Evolutionary conservation across 1,284 basidiomycete genomes (phyloP).

Genomic region (Stygiomarasmius scandens): DNA sequence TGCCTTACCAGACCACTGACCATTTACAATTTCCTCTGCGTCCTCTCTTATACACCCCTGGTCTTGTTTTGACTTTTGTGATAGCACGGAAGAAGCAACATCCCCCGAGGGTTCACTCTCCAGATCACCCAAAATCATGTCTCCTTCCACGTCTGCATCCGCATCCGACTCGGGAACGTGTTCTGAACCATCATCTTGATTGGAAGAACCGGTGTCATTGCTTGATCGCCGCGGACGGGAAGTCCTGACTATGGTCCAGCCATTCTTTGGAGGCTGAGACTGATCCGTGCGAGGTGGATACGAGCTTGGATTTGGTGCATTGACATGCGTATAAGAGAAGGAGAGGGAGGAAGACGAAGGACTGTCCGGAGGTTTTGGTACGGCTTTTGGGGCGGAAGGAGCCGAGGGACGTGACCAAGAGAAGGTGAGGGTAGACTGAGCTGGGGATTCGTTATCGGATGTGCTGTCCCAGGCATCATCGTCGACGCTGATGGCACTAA

Average conservation of each 20-base stretch:
- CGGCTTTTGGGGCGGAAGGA: slow-evolving; percentile 57
- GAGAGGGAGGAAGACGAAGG: slow-evolving; percentile 71
- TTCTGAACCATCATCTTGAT: slow-evolving; percentile 28
- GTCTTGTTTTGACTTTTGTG: slow-evolving; percentile 45
- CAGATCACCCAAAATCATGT: slow-evolving; percentile 75
- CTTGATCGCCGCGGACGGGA: slow-evolving; percentile 23
- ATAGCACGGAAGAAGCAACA: slow-evolving; percentile 26
- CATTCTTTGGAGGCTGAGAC: slow-evolving; percentile 49
- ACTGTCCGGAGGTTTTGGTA: slow-evolving; percentile 51
- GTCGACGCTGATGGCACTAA: slow-evolving; percentile 66
- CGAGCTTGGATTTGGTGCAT: slow-evolving; percentile 74
- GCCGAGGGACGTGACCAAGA: slow-evolving; percentile 49
- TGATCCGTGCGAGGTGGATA: slow-evolving; percentile 62
- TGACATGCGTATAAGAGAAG: slow-evolving; percentile 82
- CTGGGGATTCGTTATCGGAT: slow-evolving; percentile 78
- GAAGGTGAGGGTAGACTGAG: slow-evolving; percentile 49
- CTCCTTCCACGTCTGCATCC: slow-evolving; percentile 65
- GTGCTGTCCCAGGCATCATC: slow-evolving; percentile 91
- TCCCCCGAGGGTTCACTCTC: slow-evolving; percentile 57
- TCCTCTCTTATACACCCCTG: slow-evolving; percentile 62
- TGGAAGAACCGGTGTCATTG: slow-evolving; percentile 24
- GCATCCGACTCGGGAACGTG: slow-evolving; percentile 33
- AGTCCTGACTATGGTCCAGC: slow-evolving; percentile 76
- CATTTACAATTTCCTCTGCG: slow-evolving; percentile 71
- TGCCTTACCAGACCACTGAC: slow-evolving; percentile 40